Conservation (phyloP, 352 stramenopile species). For the Paralagenidium karlingii region DNA sequence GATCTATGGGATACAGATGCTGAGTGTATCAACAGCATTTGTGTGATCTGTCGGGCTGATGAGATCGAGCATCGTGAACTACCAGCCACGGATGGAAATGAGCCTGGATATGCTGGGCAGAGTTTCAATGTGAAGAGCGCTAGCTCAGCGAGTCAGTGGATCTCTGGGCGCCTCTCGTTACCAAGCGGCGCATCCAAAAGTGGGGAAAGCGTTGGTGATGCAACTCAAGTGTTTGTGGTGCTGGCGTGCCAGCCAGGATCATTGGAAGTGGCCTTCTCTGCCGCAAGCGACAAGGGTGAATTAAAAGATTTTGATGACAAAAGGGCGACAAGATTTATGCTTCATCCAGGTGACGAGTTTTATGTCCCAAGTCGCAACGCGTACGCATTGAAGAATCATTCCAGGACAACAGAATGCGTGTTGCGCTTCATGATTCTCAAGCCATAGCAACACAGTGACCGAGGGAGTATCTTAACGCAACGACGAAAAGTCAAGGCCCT, state of each 20-base stretch:
- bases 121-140: slow-evolving; percentile 77
- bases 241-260: slow-evolving; percentile 73
- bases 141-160: slow-evolving; percentile 68
- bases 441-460: no score
- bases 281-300: slow-evolving; percentile 3
- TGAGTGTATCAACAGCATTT: slow-evolving; percentile 54
- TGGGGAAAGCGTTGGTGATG: slow-evolving; percentile 87
- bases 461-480: no score
- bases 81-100: slow-evolving; percentile 22
- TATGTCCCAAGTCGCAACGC: slow-evolving; percentile 93
- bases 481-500: no score
- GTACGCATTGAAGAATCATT: slow-evolving; percentile 96
- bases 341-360: slow-evolving; percentile 93
- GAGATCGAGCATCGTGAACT: slow-evolving; percentile 68
- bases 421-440: slow-evolving; percentile 96
- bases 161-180: slow-evolving; percentile 86
- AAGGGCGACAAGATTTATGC: slow-evolving; percentile 88
- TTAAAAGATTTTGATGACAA: slow-evolving; percentile 69
- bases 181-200: slow-evolving; percentile 92
- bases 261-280: slow-evolving; percentile 50
- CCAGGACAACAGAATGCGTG: slow-evolving; percentile 59
- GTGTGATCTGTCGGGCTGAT: slow-evolving; percentile 60
- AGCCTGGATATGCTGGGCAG: slow-evolving; percentile 65
- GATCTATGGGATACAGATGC: slow-evolving; percentile 48
- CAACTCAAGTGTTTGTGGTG: slow-evolving; percentile 93